Conservation (phyloP, 345 rosid species). For the Arabis hirsuta region DNA sequence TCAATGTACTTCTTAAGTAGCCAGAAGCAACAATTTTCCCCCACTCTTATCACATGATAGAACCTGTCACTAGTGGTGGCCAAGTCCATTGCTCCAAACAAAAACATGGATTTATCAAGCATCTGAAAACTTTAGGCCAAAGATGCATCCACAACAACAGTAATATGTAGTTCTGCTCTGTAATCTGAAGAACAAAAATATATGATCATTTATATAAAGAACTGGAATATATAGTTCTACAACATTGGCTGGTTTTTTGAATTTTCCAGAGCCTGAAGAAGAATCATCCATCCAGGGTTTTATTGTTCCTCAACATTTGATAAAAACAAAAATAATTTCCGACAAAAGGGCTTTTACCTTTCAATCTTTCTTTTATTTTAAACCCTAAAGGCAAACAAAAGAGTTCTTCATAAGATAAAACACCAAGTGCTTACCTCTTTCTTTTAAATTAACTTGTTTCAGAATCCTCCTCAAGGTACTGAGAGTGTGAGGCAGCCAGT, state of each 20-base stretch:
- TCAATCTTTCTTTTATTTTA: conserved; percentile 28
- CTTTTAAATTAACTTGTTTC: conserved; percentile 33
- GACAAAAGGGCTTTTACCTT: conserved; percentile 23
- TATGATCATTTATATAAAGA: conserved; percentile 24
- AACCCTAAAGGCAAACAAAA: conserved; percentile 40
- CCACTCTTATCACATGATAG: no score
- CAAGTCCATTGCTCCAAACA: no score
- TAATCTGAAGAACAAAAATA: not conserved
- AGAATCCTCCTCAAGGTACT: conserved; percentile 47
- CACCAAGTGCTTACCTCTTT: conserved; percentile 14
- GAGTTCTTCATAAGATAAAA: conserved; percentile 21
- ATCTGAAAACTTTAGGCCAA: no score
- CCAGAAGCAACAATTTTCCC: no score
- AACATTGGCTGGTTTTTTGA: conserved; percentile 36
- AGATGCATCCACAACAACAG: no score
- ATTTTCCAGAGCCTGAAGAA: conserved; percentile 30
- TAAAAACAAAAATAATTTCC: conserved; percentile 2
- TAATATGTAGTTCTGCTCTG: no score
- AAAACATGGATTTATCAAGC: no score
- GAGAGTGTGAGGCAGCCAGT: conserved; percentile 78
- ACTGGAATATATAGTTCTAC: conserved; percentile 36
- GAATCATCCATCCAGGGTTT: conserved; percentile 33
- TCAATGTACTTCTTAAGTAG: no score
- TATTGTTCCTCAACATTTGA: conserved; percentile 29
- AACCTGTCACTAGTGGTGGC: no score